phyloP scores from a whole-genome alignment of 768 basidiomycete genomes.

The Leccinum longicurvipes region DNA sequence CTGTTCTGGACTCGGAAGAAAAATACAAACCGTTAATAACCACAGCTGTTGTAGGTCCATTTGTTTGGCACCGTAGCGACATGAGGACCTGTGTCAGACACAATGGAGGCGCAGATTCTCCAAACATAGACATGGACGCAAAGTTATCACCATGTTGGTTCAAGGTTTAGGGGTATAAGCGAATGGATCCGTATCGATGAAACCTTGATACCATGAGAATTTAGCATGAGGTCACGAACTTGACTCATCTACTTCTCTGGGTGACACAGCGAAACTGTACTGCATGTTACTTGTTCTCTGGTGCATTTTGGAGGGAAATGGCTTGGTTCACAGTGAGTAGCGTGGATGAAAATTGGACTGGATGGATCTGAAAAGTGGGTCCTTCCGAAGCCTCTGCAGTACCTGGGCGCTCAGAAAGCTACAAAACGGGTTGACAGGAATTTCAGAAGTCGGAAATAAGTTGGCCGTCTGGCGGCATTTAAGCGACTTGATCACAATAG shows the following conservation, averaged over 20 bases:
- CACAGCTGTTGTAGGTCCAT: conserved; percentile 16
- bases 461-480: not conserved
- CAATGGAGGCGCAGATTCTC: conserved; percentile 5
- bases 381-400: too few relatives aligned
- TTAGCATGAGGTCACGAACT: not conserved
- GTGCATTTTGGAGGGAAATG: too few relatives aligned
- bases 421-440: not conserved
- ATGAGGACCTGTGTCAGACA: conserved; percentile 1
- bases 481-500: too few relatives aligned
- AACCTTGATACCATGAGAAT: conserved; percentile 20
- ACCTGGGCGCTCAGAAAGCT: not conserved
- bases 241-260: not conserved
- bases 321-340: too few relatives aligned
- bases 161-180: not conserved
- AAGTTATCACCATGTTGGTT: conserved; percentile 13
- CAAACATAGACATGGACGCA: conserved; percentile 23
- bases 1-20: not conserved
- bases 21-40: conserved; percentile 4
- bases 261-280: not conserved
- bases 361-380: too few relatives aligned
- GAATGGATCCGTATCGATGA: conserved; percentile 5
- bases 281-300: too few relatives aligned
- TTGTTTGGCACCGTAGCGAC: not conserved
- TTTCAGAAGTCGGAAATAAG: not conserved
- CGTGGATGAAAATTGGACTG: too few relatives aligned